Base-by-base conservation (phyloP, 2,329 filamentous ascomycete species). In the Curvularia eragrostidis region DNA sequence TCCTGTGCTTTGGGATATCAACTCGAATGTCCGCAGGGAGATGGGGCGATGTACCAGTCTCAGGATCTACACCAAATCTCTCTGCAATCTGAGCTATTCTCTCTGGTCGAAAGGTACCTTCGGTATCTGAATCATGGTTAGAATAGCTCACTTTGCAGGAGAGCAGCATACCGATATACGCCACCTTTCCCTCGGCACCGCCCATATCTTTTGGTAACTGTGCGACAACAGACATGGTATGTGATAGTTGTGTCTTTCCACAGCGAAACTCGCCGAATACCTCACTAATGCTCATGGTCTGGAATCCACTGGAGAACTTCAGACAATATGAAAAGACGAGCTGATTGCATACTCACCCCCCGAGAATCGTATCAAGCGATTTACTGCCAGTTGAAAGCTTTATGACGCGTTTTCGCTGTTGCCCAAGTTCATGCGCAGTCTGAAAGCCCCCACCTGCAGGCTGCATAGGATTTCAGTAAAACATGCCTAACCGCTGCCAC, bases 321-420 rank as follows among this genome's bases (percentile, higher is more conserved):
- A 72, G 62, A n/a, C n/a, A n/a, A n/a, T 26, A 44, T 30, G 8
- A 8, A 39, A 42, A 23, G 12, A 13, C 8, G 15, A n/a, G 10
- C 3, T 15, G 23, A 43, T 18, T 9, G 24, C 28, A 30, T 8
- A 61, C 70, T 66, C 63, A 85, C 85, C 88, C 88, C 64, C 84
- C 85, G 4, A 90, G 81, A 56, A 88, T 86, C 15, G 82, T 75
- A 71, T 90, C 87, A 56, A 89, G 85, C 68, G 87, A 84, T 74
- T 89, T 89, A 75, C 87, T 89, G n/a, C 88, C 87, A 18, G 88
- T 90, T 23, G 86, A 88, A 52, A 90, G 86, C 62, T 83, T 85
- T 61, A 87, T 82, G 47, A 89, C 87, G 56, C 82, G 81, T 73
- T 86, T 88, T 38, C 88, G 84, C 62, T 86, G 80, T 52, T 88